Percentiles rank a stretch among this genome's conserved stretches.
Conservation (phyloP, 2,329 filamentous ascomycete species). For the Xylariaceae sp. region DNA sequence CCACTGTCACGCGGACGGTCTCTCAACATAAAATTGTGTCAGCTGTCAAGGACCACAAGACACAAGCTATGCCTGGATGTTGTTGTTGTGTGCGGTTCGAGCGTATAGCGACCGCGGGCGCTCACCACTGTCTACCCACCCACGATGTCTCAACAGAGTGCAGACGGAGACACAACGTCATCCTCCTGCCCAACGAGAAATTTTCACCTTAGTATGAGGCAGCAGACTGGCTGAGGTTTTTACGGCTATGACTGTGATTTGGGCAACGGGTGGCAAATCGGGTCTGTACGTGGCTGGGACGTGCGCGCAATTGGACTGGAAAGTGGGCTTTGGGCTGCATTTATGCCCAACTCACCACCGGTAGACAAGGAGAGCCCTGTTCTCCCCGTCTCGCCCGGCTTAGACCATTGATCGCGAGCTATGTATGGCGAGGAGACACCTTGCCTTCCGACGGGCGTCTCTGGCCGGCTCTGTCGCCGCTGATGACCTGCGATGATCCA, state of each 20-base stretch:
- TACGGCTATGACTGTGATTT: constrained; percentile 15
- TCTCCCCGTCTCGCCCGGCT: constrained; percentile 7
- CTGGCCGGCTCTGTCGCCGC: constrained; percentile 18
- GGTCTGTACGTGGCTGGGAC: background rate
- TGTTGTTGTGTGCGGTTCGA: too few species aligned
- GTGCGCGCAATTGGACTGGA: constrained; percentile 21
- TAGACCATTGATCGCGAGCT: constrained; percentile 17
- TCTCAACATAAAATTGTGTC: too few species aligned
- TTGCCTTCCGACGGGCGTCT: constrained; percentile 8
- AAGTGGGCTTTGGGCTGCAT: constrained; percentile 21
- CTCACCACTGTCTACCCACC: too few species aligned
- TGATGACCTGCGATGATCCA: constrained; percentile 7
- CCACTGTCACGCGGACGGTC: too few species aligned
- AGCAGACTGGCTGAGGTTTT: constrained; percentile 9
- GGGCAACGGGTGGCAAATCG: constrained; percentile 20
- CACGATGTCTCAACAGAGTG: background rate
- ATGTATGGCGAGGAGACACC: constrained; percentile 6
- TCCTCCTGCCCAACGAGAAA: constrained; percentile 18
- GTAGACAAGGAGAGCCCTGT: constrained; percentile 14
- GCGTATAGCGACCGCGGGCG: too few species aligned
- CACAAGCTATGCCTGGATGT: too few species aligned
- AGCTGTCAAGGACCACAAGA: too few species aligned
- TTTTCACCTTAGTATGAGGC: constrained; percentile 1
- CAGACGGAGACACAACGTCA: constrained; percentile 14
- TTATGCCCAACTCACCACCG: constrained; percentile 25